Evolutionary conservation across 2,329 filamentous ascomycete genomes (phyloP), one percentile per base, ranked within the genome.

Genomic region (Madurella fahalii): DNA sequence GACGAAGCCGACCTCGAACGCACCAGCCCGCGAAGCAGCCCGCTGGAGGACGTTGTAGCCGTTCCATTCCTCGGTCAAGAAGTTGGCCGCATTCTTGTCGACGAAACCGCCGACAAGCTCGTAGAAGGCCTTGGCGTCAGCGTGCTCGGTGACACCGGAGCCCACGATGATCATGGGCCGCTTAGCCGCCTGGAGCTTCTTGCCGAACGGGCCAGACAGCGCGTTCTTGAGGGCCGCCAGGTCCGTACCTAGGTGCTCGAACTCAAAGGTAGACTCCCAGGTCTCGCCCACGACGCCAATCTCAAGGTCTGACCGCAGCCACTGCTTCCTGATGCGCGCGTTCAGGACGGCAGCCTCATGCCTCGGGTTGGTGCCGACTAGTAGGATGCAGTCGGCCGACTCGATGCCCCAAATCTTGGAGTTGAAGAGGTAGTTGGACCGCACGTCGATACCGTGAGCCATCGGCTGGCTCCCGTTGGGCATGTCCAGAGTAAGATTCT

Each of bases 31-130:
- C 58, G 94, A 96, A 56, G 94, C 94, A 59, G 90, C 88, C 61
- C 93, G 86, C 75, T 99, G 94, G 50, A 99, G 85, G 58, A 99
- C 85, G 71, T 96, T 99, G 81, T 93, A 99, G 57, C 93, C 94
- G 71, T 96, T 94, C 91, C 95, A 97, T 72, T 96, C 91, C 16
- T 84, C 77, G 5, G 89, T 96, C 67, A 83, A 77, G 79, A 99
- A 96, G 77, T 86, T 95, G 64, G 82, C 78, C 60, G 90, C 85
- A 73, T 96, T 87, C 83, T 96, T 96, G 68, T 96, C 92, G 40
- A 96, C 88, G 68, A 97, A 99, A 59, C 80, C 72, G 63, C 93
- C 93, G 54, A 99, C 83, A 42, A 86, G 85, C 79, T 97, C 93
- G 71, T 93, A 97, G 71, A 95, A 91, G 54, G 90, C 86, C 77